Base-by-base conservation (phyloP, 208 protist species). In the Leishmania major region DNA sequence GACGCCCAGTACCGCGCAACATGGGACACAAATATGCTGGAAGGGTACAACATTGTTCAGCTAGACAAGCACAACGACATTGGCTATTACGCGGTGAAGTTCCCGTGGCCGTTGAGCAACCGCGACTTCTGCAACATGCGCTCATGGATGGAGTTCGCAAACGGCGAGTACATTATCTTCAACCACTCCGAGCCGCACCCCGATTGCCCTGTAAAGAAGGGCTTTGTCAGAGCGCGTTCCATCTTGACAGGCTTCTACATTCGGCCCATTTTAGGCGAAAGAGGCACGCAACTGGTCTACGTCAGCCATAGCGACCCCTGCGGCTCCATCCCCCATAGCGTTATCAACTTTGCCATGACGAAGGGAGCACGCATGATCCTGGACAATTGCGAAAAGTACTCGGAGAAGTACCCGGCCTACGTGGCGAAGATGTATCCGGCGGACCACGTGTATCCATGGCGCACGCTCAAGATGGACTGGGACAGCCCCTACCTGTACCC, bases 51-150 rank as follows among this genome's bases (percentile, higher is more conserved):
- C 85, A 95, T 98, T 82, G 82, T 80, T 2, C 82, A 92, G 77
- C 86, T 98, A 7, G 93, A 98, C 77, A 31, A 62, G 3, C 92
- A 97, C 84, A 98, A 98, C 82, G 96, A 98, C 82, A 87, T 98
- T 69, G 96, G 96, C 59, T 98, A 98, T 86, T 98, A 98, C 83
- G 72, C 93, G 0, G 92, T 86, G 25, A 97, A 95, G 85, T 95
- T 98, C 76, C 95, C 95, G 7, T 95, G 91, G 91, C 92, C 92
- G 25, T 84, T 98, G 55, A 89, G 90, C 35, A 97, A 98, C 75
- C 92, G 95, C 17, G 95, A 98, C 81, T 98, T 98, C 73, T 96
- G 93, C 88, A 98, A 98, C 78, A 85, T 92, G 89, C 92, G 96
- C 17, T 96, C 94, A n/a, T 98, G 96, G 94, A 96, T 96, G 92